Evolutionary conservation across 225 moss, liverwort and hornwort genomes (phyloP).

Genomic region (Bryoerythrophyllum caledonicum): DNA sequence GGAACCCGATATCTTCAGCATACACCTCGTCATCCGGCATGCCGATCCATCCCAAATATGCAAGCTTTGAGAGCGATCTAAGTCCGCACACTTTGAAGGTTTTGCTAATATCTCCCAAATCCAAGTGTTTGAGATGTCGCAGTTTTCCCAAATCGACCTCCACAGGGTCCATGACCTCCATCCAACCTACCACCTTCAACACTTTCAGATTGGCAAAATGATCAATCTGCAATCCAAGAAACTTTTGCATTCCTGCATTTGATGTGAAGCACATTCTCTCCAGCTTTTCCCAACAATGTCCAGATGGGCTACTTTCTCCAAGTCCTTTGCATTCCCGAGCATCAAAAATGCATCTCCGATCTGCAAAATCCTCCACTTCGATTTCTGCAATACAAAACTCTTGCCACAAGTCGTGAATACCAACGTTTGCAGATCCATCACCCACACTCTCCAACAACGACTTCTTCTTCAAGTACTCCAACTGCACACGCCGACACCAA

Average conservation of each 20-base stretch:
- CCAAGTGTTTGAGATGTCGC: background rate
- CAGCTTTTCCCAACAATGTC: background rate
- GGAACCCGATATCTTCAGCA: too few species aligned
- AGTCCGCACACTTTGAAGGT: background rate
- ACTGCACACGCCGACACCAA: background rate
- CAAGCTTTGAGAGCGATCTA: background rate
- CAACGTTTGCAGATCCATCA: background rate
- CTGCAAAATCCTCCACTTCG: background rate
- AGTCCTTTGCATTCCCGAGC: background rate
- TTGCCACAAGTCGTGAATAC: constrained; percentile 13
- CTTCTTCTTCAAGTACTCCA: background rate
- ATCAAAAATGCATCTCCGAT: background rate
- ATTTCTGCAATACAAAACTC: constrained; percentile 6
- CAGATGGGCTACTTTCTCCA: background rate
- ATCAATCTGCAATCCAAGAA: background rate
- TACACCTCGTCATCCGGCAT: too few species aligned
- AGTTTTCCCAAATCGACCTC: background rate
- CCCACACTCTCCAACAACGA: background rate
- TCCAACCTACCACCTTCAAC: background rate
- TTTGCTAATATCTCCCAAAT: background rate
- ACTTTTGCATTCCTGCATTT: background rate
- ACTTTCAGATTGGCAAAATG: background rate
- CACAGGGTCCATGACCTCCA: too few species aligned
- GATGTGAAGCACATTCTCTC: background rate
- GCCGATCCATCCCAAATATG: too few species aligned